These are phyloP conservation scores for Neofusicoccum sp. DNA, from an alignment of 2,329 filamentous ascomycete genomes.

Conservation along the genomic window DNA sequence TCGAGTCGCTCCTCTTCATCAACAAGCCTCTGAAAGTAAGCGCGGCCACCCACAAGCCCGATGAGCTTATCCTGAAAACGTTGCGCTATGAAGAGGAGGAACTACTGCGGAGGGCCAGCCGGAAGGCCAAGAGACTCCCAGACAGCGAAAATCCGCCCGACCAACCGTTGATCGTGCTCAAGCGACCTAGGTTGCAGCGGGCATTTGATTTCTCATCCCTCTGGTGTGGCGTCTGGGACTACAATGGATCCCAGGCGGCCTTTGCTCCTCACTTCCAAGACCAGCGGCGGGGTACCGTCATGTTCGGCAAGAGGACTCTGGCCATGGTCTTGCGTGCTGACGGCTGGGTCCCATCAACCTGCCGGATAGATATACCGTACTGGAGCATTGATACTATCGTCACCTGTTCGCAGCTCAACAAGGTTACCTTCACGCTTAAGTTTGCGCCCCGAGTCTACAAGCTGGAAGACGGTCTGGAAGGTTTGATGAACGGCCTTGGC, in stretches of 20 bases:
- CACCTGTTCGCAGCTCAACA: constrained; percentile 27
- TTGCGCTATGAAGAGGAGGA: constrained; percentile 26
- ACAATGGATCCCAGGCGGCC: constrained; percentile 29
- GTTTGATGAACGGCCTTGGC: constrained; percentile 22
- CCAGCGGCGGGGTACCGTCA: constrained; percentile 39
- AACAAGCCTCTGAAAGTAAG: constrained; percentile 21
- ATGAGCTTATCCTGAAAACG: constrained; percentile 26
- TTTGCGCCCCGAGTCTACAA: constrained; percentile 42
- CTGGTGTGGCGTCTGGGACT: constrained; percentile 46
- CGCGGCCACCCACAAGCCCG: constrained; percentile 26
- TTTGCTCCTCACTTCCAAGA: constrained; percentile 45
- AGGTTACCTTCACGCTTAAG: constrained; percentile 39
- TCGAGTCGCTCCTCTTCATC: constrained; percentile 9
- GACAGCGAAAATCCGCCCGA: constrained; percentile 2
- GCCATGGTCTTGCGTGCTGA: constrained; percentile 25
- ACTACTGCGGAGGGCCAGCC: constrained; percentile 2
- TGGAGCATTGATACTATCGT: constrained; percentile 41
- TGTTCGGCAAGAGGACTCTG: constrained; percentile 35
- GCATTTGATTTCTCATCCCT: constrained; percentile 26
- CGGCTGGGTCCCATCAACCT: constrained; percentile 22
- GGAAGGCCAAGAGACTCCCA: background rate
- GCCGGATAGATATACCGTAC: constrained; percentile 44
- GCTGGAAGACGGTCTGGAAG: constrained; percentile 18
- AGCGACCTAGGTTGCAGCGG: background rate
- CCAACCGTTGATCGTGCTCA: background rate